Percentiles rank a stretch among this genome's conserved stretches.
These are phyloP conservation scores for Corymbia calophylla DNA, from an alignment of 441 rosid species.

Conservation along the genomic window DNA sequence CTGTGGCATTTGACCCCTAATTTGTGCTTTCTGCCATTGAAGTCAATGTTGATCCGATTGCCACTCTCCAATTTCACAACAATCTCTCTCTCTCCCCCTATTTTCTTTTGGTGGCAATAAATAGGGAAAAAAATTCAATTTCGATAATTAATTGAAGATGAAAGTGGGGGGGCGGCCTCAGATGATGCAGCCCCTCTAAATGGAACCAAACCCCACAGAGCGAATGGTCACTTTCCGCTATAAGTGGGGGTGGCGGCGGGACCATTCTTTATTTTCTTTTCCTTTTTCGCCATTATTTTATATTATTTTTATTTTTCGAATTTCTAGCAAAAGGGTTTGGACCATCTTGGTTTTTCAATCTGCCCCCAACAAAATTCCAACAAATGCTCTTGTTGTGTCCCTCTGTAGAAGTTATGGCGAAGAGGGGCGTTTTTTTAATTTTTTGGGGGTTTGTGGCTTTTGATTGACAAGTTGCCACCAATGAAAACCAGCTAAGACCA, in stretches of 20 bases:
- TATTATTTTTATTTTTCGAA: background rate
- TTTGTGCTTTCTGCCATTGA: background rate
- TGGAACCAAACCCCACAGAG: background rate
- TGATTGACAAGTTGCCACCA: background rate
- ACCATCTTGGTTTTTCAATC: background rate
- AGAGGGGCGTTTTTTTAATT: background rate
- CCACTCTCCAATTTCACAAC: background rate
- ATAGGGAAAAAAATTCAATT: background rate
- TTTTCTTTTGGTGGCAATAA: background rate
- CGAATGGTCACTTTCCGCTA: slow-evolving; percentile 41
- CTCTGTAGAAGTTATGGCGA: background rate
- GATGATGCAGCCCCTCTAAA: background rate
- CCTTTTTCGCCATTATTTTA: background rate
- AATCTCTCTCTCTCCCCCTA: background rate
- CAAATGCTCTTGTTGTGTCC: background rate
- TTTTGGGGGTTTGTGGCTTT: background rate
- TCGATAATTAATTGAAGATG: background rate
- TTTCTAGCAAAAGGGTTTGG: background rate
- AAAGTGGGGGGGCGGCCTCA: background rate
- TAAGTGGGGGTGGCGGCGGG: slow-evolving; percentile 31
- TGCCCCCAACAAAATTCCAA: background rate
- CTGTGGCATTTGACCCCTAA: background rate
- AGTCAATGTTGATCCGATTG: background rate
- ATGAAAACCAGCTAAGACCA: background rate
- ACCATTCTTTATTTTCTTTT: background rate